phyloP scores from a whole-genome alignment of 2,329 filamentous ascomycete genomes.

The Didymella arachidicola region DNA sequence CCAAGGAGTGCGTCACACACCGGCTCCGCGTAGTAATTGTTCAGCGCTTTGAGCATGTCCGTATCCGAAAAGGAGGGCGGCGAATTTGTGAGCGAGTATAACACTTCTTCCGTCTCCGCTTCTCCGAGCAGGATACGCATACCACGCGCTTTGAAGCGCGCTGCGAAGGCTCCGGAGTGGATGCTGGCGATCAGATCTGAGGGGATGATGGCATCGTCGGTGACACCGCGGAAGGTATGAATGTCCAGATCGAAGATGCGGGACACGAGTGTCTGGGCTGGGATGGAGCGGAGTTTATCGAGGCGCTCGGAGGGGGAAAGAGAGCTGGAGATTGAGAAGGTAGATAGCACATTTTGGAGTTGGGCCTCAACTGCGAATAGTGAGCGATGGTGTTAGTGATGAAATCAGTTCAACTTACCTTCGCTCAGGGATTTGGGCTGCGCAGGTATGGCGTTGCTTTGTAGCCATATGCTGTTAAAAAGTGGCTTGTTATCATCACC shows the following conservation, averaged over 20 bases:
- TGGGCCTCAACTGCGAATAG: conserved; percentile 3
- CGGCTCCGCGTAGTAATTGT: conserved; percentile 15
- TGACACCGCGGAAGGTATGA: conserved; percentile 18
- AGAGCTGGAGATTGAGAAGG: not conserved
- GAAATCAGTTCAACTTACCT: conserved; percentile 2
- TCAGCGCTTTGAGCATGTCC: conserved; percentile 12
- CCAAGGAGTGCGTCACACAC: conserved; percentile 9
- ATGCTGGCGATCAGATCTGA: conserved; percentile 8
- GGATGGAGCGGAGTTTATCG: conserved; percentile 5
- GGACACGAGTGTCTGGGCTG: conserved; percentile 3
- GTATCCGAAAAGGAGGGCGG: conserved; percentile 2
- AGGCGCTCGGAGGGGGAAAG: conserved; percentile 5
- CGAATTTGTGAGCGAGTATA: conserved; percentile 13
- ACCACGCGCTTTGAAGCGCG: conserved; percentile 14
- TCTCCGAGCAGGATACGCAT: conserved; percentile 15
- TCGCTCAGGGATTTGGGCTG: conserved; percentile 13
- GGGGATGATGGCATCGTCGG: conserved; percentile 10
- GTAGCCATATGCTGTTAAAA: conserved; percentile 11
- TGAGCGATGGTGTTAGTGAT: not conserved
- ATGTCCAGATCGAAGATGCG: conserved; percentile 11
- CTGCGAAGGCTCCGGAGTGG: conserved; percentile 8
- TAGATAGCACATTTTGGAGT: conserved; percentile 10
- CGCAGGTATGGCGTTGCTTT: conserved; percentile 19
- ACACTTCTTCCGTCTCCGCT: conserved; percentile 12
- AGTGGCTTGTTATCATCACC: conserved; percentile 8